These are phyloP conservation scores for Boletus albobrunnescens DNA, from an alignment of 1,284 basidiomycete species.

Conservation along the genomic window DNA sequence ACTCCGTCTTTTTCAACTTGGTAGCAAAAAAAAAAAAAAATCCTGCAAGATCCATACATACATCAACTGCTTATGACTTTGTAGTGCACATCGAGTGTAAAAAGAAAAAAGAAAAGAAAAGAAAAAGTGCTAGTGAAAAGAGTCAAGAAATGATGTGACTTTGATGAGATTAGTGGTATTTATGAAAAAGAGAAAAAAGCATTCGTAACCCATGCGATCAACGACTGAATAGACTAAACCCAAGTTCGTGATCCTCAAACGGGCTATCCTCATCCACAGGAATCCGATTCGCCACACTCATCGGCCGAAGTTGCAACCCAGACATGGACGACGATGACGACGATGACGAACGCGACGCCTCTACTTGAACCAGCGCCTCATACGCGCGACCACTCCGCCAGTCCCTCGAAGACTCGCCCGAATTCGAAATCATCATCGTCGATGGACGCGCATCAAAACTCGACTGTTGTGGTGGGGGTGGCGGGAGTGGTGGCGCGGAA, in stretches of 20 bases:
- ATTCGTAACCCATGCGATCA: background rate
- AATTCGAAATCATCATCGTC: constrained; percentile 11
- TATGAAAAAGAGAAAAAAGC: no score
- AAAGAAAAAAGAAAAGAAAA: background rate
- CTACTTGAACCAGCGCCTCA: constrained; percentile 10
- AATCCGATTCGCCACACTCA: constrained; percentile 16
- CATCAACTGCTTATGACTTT: constrained; percentile 3
- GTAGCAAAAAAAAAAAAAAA: no score
- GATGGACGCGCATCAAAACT: constrained; percentile 9
- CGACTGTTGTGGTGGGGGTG: background rate
- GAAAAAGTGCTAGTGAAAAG: background rate
- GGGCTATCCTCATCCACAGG: constrained; percentile 18
- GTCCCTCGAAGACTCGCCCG: constrained; percentile 12
- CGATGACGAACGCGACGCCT: constrained; percentile 17
- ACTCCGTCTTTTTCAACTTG: no score
- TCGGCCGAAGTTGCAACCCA: constrained; percentile 6
- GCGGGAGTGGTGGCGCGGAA: background rate
- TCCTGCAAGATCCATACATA: constrained; percentile 14
- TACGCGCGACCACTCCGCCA: constrained; percentile 11
- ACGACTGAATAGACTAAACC: constrained; percentile 10
- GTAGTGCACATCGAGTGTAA: constrained; percentile 6
- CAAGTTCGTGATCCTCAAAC: constrained; percentile 20
- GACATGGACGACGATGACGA: constrained; percentile 10
- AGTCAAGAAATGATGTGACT: background rate
- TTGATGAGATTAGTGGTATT: no score